Evolutionary conservation across 73 alveolate genomes (phyloP), one percentile per base, ranked within the genome.

Genomic region (Paramecium octaurelia): DNA sequence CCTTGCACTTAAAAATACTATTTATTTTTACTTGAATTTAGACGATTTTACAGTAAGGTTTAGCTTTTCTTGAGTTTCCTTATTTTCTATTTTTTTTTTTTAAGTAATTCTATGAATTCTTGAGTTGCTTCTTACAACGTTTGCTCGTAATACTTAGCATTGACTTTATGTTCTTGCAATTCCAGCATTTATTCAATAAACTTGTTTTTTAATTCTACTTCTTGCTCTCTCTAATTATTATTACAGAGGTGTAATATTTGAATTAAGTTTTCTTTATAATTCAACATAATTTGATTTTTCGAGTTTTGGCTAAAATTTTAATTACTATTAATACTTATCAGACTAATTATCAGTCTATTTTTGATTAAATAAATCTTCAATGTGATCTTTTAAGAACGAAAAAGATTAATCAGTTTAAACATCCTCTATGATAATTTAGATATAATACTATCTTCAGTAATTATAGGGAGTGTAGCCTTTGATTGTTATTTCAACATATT

Each of bases 141-240:
- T 23, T 40, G 8, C 11, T 80, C 70, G 12, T 23, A 80, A 24
- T 80, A 80, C 46, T 80, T 80, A 2, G 46, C 70, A 44, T 80
- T 80, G 12, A 46, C 75, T 43, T 80, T 48, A 44, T 44, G 48
- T 46, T 80, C 91, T 46, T 80, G 48, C 9, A 80, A 23, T 80
- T 80, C 75, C 12, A 44, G 11, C 91, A 80, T 80, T 80, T 44
- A 80, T 20, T 80, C 50, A 43, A 80, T 80, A 10, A 40, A 46
- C 6, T 44, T 48, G 54, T 80, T 44, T 80, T 46, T 48, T 64
- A 80, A 44, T 10, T 80, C 70, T 2, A 20, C 76, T 2, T 80
- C 75, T 46, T 5, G 14, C 1, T 73, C 46, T 18, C 18, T 14
- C 27, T 68, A 68, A 27, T 34, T 34, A 31, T 31, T 68, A 68